A percentile compares a stretch with the other conserved stretches of the same genome.
These are phyloP conservation scores for Glonium stellatum DNA, from an alignment of 495 filamentous ascomycete species.

Conservation along the genomic window DNA sequence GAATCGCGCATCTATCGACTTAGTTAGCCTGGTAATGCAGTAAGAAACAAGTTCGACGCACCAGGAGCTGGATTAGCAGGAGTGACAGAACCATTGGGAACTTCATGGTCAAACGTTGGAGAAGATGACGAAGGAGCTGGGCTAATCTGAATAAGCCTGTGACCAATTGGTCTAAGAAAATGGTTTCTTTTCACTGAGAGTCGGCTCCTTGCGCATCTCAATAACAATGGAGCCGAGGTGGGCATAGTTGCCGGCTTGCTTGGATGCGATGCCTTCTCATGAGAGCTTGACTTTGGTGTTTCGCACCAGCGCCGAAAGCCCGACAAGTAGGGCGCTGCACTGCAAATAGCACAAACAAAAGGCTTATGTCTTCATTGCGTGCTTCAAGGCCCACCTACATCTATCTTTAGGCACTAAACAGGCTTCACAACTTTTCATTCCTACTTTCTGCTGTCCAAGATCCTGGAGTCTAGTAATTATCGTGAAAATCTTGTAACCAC, in stretches of 20 bases:
- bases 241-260: constrained; percentile 5
- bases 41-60: constrained; percentile 4
- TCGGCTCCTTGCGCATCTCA: constrained; percentile 9
- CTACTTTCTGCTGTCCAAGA: too few relatives aligned
- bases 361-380: neutral
- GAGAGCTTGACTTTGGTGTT: neutral
- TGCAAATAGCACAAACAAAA: constrained; percentile 11
- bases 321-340: neutral
- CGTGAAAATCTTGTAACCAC: too few relatives aligned
- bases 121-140: constrained; percentile 33
- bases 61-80: constrained; percentile 22
- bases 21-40: constrained; percentile 1
- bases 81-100: constrained; percentile 12
- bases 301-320: neutral
- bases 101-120: constrained; percentile 14
- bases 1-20: constrained; percentile 76
- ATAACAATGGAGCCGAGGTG: constrained; percentile 6
- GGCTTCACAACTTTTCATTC: too few relatives aligned
- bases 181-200: neutral
- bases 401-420: neutral
- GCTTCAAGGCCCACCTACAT: neutral
- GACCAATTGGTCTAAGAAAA: constrained; percentile 19
- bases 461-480: too few relatives aligned
- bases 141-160: constrained; percentile 33
- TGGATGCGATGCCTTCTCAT: neutral